Percentiles rank a stretch among this genome's conserved stretches.
Conservation (phyloP, 768 basidiomycete species). For the Termitomyces eurrhizus region DNA sequence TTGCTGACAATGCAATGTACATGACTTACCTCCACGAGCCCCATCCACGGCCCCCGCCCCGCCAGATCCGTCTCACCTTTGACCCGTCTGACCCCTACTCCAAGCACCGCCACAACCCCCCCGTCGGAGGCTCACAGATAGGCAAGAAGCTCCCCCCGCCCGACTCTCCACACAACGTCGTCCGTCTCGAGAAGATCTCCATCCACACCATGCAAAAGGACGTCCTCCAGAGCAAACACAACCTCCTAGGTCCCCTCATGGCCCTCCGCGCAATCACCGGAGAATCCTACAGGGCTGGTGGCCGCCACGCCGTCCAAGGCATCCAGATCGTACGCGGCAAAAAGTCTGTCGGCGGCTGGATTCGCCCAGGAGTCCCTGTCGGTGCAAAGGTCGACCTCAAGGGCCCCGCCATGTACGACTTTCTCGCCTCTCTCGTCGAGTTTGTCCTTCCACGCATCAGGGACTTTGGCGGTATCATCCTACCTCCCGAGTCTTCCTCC, state of each 20-base stretch:
- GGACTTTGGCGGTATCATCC: constrained; percentile 80
- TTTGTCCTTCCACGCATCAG: constrained; percentile 94
- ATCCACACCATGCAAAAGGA: constrained; percentile 87
- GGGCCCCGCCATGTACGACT: constrained; percentile 94
- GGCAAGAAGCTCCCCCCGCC: constrained; percentile 67
- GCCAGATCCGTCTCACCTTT: constrained; percentile 61
- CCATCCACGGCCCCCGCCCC: constrained; percentile 46
- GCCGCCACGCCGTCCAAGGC: constrained; percentile 63
- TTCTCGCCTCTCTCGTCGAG: constrained; percentile 82
- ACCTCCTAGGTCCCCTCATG: constrained; percentile 82
- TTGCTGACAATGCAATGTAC: constrained; percentile 90
- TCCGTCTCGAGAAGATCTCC: constrained; percentile 77
- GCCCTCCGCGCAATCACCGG: constrained; percentile 86
- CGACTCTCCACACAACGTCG: constrained; percentile 63
- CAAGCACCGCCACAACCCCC: constrained; percentile 70
- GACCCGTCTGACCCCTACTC: constrained; percentile 82
- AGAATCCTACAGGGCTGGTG: constrained; percentile 71
- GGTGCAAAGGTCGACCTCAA: constrained; percentile 89
- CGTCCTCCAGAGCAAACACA: constrained; percentile 62
- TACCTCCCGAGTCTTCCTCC: constrained; percentile 73
- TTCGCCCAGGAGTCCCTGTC: constrained; percentile 75
- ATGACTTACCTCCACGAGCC: constrained; percentile 84
- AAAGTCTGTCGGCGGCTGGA: constrained; percentile 78
- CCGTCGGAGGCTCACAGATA: constrained; percentile 66
- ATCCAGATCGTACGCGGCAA: constrained; percentile 73